Base-by-base conservation (phyloP, 352 stramenopile genomes). In the Ophiocytium majus region DNA sequence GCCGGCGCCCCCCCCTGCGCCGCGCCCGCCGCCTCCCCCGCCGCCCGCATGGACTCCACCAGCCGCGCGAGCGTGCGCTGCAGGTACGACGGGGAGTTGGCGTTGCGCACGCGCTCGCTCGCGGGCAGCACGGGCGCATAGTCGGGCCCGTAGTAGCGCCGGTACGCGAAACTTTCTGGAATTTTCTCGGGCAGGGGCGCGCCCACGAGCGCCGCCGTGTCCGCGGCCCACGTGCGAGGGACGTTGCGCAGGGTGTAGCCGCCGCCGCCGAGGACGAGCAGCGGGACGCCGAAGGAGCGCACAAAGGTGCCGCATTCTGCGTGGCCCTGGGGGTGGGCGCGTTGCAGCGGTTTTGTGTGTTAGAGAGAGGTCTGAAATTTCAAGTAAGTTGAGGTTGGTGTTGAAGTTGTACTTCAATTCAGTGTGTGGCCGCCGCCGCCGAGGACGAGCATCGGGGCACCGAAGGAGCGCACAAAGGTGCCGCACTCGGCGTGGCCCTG, bases 231-330 rank as follows among this genome's bases (percentile, higher is more conserved):
- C 86, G 92, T 95, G 79, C 93, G 88, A 0, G 97, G 94, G 9
- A 98, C 97, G 91, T 99, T 99, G 33, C 96, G 94, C 33, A 99
- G 91, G 1, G 97, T 99, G 89, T 99, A 99, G 83, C 97, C 97
- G 37, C 97, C 97, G 36, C 97, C 97, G 76, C 97, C 97, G 37
- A 99, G 92, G 57, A 99, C 94, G 1, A 99, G 90, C 83, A 95
- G 98, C 75, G 97, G 96, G 57, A 99, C 92, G 86, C 96, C 95
- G 87, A 99, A 99, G 86, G 92, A 95, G 80, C 96, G 96, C 36
- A 99, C 95, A 90, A 96, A 99, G 49, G 93, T 91, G 0, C 99
- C 96, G 81, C 95, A 98, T 86, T 98, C 95, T 0, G 94, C 97
- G 90, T 99, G 97, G 64, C 94, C 97, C 85, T 91, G n/a, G n/a